Evolutionary conservation across 768 basidiomycete genomes (phyloP).

Genomic region (Boletus bicolor): DNA sequence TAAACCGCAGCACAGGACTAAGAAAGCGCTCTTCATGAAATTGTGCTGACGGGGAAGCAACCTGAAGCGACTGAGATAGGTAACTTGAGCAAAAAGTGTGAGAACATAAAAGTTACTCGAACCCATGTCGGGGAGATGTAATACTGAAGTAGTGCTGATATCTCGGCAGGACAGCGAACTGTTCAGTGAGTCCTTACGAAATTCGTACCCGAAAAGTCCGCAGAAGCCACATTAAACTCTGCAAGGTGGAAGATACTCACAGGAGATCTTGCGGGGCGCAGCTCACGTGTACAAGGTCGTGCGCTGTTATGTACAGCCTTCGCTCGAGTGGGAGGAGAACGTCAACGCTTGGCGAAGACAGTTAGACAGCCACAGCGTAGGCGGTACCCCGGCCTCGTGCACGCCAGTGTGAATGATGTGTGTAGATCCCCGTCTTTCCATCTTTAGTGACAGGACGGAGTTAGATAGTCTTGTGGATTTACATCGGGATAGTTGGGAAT

Average conservation of each 20-base stretch:
- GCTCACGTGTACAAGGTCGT: conserved; percentile 6
- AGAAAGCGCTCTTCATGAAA: neutral
- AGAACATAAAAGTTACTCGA: conserved; percentile 7
- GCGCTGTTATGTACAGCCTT: conserved; percentile 9
- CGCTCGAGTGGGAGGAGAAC: conserved; percentile 7
- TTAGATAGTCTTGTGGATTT: neutral
- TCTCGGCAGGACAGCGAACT: conserved; percentile 3
- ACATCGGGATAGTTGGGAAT: neutral
- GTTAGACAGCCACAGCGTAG: conserved; percentile 3
- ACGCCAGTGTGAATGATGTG: neutral
- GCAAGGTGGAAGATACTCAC: conserved; percentile 15
- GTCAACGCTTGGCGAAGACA: neutral
- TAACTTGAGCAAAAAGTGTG: conserved; percentile 20
- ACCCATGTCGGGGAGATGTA: neutral
- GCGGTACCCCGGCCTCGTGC: conserved; percentile 2
- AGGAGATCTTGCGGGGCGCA: conserved; percentile 3
- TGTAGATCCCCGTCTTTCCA: neutral
- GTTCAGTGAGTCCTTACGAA: conserved; percentile 4
- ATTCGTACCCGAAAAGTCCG: neutral
- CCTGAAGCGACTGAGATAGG: conserved; percentile 3
- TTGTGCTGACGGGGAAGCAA: neutral
- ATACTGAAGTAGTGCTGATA: conserved; percentile 1
- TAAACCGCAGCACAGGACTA: neutral
- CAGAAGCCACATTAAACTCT: conserved; percentile 16
- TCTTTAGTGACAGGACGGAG: neutral